phyloP scores from a whole-genome alignment of 768 basidiomycete genomes.

The Ramaria rubella region DNA sequence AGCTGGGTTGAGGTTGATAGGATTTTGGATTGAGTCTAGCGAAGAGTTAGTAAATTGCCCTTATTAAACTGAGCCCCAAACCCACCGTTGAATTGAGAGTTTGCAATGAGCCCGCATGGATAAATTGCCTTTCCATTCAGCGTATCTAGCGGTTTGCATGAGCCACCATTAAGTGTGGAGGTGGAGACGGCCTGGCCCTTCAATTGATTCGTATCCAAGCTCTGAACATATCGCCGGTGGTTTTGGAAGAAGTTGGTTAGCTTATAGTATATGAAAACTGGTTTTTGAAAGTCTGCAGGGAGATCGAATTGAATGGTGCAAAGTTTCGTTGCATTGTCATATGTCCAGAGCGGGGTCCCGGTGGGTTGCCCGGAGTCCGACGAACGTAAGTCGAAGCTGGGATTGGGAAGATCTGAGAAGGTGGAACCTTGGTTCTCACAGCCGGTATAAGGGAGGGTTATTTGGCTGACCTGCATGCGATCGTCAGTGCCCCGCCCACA shows the following conservation, averaged over 20 bases:
- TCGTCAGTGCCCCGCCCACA: background rate
- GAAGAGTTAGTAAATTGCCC: conserved; percentile 1
- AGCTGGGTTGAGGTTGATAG: conserved; percentile 49
- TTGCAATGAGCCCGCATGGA: conserved; percentile 96
- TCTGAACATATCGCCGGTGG: conserved; percentile 95
- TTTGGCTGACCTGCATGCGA: conserved; percentile 69
- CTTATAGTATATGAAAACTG: conserved; percentile 94
- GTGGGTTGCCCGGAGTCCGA: conserved; percentile 43
- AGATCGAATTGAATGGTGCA: conserved; percentile 82
- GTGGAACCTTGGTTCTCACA: conserved; percentile 60
- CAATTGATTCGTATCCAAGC: conserved; percentile 77
- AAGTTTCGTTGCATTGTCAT: conserved; percentile 40
- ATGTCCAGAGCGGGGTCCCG: conserved; percentile 66
- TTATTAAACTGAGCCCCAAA: background rate
- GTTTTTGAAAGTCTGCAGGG: conserved; percentile 63
- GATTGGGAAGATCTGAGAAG: conserved; percentile 57
- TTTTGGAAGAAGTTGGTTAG: conserved; percentile 97
- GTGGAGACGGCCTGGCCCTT: conserved; percentile 57
- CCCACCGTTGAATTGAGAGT: conserved; percentile 92
- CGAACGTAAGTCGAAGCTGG: conserved; percentile 59
- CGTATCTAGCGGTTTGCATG: conserved; percentile 78
- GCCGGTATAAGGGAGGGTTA: conserved; percentile 91
- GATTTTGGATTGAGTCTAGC: conserved; percentile 72
- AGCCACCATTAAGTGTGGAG: conserved; percentile 50
- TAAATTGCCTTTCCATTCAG: conserved; percentile 58